phyloP scores from a whole-genome alignment of 83 land plant species.

The Thuja plicata region DNA sequence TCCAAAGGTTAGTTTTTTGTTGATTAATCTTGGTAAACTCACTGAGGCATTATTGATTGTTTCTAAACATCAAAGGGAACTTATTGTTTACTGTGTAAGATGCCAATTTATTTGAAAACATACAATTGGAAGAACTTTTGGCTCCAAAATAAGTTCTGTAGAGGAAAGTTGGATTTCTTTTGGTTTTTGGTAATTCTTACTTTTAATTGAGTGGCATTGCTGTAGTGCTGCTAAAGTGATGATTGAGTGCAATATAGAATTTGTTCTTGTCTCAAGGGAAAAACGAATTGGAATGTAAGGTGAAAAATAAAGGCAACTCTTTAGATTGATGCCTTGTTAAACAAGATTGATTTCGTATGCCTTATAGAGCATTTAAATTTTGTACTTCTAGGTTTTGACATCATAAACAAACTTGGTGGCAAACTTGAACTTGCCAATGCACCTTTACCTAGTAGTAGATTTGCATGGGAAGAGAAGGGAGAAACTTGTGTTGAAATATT shows the following conservation, averaged over 20 bases:
- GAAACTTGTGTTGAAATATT: background rate
- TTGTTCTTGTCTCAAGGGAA: background rate
- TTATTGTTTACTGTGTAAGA: background rate
- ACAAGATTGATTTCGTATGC: background rate
- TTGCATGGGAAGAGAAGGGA: background rate
- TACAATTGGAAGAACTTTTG: background rate
- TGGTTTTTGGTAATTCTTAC: background rate
- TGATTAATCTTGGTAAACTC: background rate
- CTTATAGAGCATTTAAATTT: no score
- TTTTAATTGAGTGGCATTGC: background rate
- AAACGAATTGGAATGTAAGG: background rate
- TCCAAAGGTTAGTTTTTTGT: slow-evolving; percentile 31
- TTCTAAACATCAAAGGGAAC: background rate
- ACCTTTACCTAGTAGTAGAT: background rate
- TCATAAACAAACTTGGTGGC: background rate
- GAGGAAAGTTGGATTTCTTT: background rate
- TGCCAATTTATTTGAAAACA: background rate
- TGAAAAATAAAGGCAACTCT: background rate
- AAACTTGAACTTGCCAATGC: background rate
- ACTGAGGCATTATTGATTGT: background rate
- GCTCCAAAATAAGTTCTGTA: background rate
- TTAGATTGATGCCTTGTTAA: background rate
- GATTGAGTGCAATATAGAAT: background rate
- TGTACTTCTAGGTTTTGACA: no score
- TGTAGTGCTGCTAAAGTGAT: background rate